Percentiles rank a stretch among this genome's conserved stretches.
These are phyloP conservation scores for Gracilaria gracilis DNA, from an alignment of 23 red algal species.

Conservation along the genomic window DNA sequence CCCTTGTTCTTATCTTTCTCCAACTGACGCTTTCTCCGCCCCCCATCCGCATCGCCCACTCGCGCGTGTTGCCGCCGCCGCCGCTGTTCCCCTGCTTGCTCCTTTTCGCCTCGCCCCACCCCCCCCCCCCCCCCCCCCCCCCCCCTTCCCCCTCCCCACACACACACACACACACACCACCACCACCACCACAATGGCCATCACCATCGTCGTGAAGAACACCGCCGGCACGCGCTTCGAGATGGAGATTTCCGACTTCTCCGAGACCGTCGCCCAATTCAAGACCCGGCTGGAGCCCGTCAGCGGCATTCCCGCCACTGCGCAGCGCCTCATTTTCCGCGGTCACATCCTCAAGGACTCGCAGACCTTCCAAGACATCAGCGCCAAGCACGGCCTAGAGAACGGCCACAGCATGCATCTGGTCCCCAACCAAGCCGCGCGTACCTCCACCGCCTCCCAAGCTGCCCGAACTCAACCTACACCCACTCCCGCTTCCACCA, in stretches of 20 bases:
- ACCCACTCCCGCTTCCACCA: conserved; percentile 11
- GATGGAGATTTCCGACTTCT: conserved; percentile 74
- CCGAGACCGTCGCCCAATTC: conserved; percentile 85
- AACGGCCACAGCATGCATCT: conserved; percentile 98
- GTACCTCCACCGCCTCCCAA: conserved; percentile 19
- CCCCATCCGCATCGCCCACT: no score
- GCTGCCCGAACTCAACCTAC: conserved; percentile 5
- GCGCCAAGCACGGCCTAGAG: conserved; percentile 88
- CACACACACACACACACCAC: no score
- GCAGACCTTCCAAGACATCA: conserved; percentile 83
- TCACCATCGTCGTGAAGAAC: conserved; percentile 87
- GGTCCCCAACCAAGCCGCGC: conserved; percentile 60
- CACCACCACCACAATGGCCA: background rate
- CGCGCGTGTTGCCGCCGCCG: no score
- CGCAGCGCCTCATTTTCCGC: conserved; percentile 95
- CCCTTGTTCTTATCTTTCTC: no score
- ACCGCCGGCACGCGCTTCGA: conserved; percentile 87
- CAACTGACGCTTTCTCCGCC: no score
- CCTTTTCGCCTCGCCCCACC: background rate
- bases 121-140: no score
- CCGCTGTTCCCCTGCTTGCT: background rate
- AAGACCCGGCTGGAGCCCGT: conserved; percentile 78
- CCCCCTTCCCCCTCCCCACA: no score
- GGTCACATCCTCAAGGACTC: conserved; percentile 96
- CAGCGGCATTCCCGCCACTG: conserved; percentile 76